Percentiles rank a stretch among this genome's conserved stretches.
Evolutionary conservation across 176 grass and related monocot genomes (phyloP).

Genomic region (Lolium rigidum): DNA sequence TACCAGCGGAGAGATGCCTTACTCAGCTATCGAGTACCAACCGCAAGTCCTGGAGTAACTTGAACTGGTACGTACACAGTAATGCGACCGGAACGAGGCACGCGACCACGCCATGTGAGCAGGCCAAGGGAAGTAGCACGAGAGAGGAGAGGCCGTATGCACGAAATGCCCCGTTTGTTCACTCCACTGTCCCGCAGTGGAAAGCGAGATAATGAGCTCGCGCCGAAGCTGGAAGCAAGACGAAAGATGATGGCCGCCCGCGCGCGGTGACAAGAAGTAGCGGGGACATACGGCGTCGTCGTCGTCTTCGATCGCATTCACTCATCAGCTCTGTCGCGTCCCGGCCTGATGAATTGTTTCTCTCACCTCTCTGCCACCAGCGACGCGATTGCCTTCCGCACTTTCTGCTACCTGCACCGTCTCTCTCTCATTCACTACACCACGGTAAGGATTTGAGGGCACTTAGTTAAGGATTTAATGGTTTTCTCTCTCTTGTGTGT

Average conservation of each 20-base stretch:
- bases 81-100: not conserved
- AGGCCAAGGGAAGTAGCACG: not conserved
- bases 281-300: not conserved
- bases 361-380: slow-evolving; percentile 1
- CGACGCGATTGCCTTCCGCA: slow-evolving; percentile 55
- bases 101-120: not conserved
- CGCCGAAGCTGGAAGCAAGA: not conserved
- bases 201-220: not conserved
- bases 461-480: no score
- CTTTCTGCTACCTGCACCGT: slow-evolving; percentile 50
- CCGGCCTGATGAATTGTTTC: not conserved
- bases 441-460: no score
- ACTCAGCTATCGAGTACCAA: not conserved
- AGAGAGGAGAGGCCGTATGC: not conserved
- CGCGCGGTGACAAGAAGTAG: not conserved
- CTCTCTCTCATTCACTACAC: not conserved
- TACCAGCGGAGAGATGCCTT: no score
- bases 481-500: not conserved
- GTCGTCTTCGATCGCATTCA: not conserved
- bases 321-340: not conserved
- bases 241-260: not conserved
- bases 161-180: not conserved
- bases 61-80: not conserved
- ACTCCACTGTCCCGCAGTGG: not conserved
- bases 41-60: not conserved